Evolutionary conservation across 164 flowering plant genomes (phyloP).

Genomic region (Nymphaea thermarum): DNA sequence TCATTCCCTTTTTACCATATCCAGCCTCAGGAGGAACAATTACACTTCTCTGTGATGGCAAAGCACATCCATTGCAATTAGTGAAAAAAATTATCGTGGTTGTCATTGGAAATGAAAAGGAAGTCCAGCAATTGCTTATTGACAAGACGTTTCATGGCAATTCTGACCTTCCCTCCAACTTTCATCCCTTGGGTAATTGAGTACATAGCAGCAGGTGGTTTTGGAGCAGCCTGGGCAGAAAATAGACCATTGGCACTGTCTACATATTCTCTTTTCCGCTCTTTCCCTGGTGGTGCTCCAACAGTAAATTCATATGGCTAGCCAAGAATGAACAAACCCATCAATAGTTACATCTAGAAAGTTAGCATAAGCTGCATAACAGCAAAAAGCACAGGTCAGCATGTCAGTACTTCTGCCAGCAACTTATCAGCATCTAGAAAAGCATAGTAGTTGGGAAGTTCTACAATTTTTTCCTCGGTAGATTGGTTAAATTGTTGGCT

Average conservation of each 20-base stretch:
- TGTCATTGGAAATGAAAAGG: no score
- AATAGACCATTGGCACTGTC: constrained; percentile 91
- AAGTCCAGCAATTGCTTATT: neutral
- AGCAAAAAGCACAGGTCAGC: no score
- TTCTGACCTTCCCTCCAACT: constrained; percentile 79
- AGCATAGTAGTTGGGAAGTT: no score
- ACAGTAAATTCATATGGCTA: constrained; percentile 90
- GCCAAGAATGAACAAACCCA: constrained; percentile 6
- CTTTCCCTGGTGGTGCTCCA: constrained; percentile 85
- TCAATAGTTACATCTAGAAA: neutral
- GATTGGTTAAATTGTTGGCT: no score
- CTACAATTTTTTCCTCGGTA: no score
- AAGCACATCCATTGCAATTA: neutral
- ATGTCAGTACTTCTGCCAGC: no score
- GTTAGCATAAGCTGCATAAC: no score
- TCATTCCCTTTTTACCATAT: constrained; percentile 80
- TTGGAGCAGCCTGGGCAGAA: constrained; percentile 94
- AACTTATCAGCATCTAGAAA: no score
- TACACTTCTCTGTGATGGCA: constrained; percentile 64
- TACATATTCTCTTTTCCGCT: constrained; percentile 77
- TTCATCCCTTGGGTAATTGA: constrained; percentile 76
- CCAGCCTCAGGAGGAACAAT: constrained; percentile 91
- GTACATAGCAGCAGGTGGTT: constrained; percentile 90
- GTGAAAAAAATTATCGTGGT: neutral
- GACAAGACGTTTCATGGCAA: neutral